These are phyloP conservation scores for Cylindrotheca closterium DNA, from an alignment of 108 stramenopile genomes.

Conservation along the genomic window DNA sequence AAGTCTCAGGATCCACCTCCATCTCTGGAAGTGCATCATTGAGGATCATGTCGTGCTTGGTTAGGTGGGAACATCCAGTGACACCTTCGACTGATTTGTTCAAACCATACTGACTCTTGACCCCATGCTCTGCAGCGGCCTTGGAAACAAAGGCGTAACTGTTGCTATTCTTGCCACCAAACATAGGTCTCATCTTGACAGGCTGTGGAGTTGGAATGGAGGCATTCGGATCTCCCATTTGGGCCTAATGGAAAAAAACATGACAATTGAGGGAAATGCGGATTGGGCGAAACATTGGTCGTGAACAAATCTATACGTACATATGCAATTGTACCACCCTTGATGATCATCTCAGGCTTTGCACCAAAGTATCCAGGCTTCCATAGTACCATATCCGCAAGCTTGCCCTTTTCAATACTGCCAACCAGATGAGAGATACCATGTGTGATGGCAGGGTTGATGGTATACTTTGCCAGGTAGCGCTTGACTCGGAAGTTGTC, in stretches of 20 bases:
- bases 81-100: conserved; percentile 82
- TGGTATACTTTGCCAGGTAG: conserved; percentile 98
- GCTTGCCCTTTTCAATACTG: conserved; percentile 90
- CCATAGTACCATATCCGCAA: conserved; percentile 96
- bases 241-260: conserved; percentile 29
- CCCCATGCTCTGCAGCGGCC: conserved; percentile 53
- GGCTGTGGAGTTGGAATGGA: conserved; percentile 97
- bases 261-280: not conserved
- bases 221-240: conserved; percentile 99
- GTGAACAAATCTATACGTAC: not conserved
- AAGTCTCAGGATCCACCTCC: conserved; percentile 95
- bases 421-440: conserved; percentile 94
- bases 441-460: conserved; percentile 97
- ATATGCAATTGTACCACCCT: conserved; percentile 94
- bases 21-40: conserved; percentile 91
- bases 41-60: conserved; percentile 93
- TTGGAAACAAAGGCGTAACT: conserved; percentile 86
- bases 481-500: conserved; percentile 94
- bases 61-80: conserved; percentile 69
- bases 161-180: conserved; percentile 70
- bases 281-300: no score
- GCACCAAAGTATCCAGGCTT: conserved; percentile 93
- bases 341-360: conserved; percentile 97
- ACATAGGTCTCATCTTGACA: conserved; percentile 97
- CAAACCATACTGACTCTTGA: conserved; percentile 60